phyloP scores from a whole-genome alignment of 768 basidiomycete species.

The Crucibulum laeve region DNA sequence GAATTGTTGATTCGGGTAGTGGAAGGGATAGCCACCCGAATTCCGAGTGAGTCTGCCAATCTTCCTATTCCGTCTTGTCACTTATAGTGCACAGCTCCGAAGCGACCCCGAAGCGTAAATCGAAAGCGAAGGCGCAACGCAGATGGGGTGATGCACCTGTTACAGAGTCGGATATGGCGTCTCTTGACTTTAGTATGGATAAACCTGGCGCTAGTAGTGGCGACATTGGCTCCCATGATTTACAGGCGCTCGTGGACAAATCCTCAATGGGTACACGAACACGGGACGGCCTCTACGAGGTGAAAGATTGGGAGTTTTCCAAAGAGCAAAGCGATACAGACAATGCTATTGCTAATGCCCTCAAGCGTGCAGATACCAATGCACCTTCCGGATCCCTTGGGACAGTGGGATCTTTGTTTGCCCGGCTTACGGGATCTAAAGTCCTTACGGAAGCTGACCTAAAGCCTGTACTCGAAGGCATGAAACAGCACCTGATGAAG shows the following conservation, averaged over 20 bases:
- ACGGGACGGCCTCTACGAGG: conserved; percentile 62
- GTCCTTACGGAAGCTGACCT: conserved; percentile 78
- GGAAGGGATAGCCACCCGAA: conserved; percentile 58
- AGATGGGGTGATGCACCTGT: conserved; percentile 90
- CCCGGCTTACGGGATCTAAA: conserved; percentile 83
- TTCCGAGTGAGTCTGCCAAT: conserved; percentile 61
- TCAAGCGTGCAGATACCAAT: conserved; percentile 38
- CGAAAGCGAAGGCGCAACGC: conserved; percentile 68
- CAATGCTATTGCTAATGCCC: conserved; percentile 56
- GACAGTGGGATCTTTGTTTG: conserved; percentile 73
- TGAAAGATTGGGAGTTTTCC: conserved; percentile 78
- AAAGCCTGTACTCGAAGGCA: conserved; percentile 82
- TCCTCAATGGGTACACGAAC: conserved; percentile 75
- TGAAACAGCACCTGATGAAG: conserved; percentile 98
- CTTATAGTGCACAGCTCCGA: conserved; percentile 44
- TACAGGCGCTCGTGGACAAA: conserved; percentile 62
- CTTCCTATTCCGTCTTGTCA: conserved; percentile 1
- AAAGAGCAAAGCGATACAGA: conserved; percentile 34
- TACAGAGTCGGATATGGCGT: conserved; percentile 86
- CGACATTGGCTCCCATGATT: conserved; percentile 36
- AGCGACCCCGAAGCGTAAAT: conserved; percentile 54
- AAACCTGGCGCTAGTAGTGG: conserved; percentile 34
- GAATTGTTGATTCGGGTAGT: conserved; percentile 41
- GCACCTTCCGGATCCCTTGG: conserved; percentile 47
- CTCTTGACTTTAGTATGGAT: conserved; percentile 81